These are phyloP conservation scores for Fusarium bulbicola DNA, from an alignment of 2,329 filamentous ascomycete genomes.

Conservation along the genomic window DNA sequence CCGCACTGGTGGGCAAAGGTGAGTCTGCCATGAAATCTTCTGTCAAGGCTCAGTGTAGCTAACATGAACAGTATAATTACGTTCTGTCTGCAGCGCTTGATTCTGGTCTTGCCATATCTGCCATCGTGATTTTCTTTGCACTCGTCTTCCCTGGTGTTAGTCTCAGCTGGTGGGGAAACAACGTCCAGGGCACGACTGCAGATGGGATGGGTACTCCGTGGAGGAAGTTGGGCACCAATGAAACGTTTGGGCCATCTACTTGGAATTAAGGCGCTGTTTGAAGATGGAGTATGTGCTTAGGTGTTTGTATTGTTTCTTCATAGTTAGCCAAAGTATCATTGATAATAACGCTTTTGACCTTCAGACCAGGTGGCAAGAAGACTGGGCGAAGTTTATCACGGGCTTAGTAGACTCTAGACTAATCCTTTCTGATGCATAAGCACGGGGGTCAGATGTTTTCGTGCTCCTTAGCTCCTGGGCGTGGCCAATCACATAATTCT, in stretches of 20 bases:
- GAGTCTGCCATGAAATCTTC: neutral
- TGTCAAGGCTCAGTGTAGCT: accelerated
- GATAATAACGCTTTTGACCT: accelerated
- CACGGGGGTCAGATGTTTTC: neutral
- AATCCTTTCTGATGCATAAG: too few species aligned
- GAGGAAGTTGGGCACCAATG: neutral
- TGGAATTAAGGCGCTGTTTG: neutral
- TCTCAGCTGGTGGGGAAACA: neutral
- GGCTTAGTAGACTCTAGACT: neutral
- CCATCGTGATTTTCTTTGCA: neutral
- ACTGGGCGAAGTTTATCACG: accelerated
- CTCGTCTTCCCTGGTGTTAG: neutral
- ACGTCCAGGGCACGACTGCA: neutral
- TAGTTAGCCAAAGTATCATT: neutral
- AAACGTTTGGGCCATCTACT: neutral
- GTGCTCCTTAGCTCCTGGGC: neutral
- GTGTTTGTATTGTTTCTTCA: accelerated
- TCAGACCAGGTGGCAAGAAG: neutral
- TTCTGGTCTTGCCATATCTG: neutral
- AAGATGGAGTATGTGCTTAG: too few species aligned
- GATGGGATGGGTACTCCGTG: neutral
- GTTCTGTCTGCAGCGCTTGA: neutral
- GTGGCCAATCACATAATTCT: neutral
- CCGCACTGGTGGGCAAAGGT: conserved; percentile 6
- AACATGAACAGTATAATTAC: neutral